Percentiles rank a stretch among this genome's conserved stretches.
These are phyloP conservation scores for Trypanosoma theileri DNA, from an alignment of 208 protist genomes.

Conservation along the genomic window DNA sequence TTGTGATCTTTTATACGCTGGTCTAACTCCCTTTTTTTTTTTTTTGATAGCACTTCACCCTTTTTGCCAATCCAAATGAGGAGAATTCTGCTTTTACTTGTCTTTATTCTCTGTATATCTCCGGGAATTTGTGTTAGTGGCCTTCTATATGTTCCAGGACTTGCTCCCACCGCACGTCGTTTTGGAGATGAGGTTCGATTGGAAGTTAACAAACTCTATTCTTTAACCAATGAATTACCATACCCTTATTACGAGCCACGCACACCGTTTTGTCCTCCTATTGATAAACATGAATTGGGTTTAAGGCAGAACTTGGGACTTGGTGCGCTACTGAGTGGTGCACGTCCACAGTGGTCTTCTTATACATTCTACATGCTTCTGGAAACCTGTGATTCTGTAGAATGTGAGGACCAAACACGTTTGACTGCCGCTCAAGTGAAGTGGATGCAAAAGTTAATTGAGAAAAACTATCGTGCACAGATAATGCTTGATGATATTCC, in stretches of 20 bases:
- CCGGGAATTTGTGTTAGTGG: background rate
- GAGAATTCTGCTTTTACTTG: background rate
- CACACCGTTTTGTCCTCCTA: constrained; percentile 16
- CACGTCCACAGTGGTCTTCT: constrained; percentile 80
- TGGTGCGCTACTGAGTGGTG: constrained; percentile 88
- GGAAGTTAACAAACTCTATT: constrained; percentile 16
- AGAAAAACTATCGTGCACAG: constrained; percentile 33
- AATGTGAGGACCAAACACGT: background rate
- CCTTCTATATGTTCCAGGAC: constrained; percentile 9
- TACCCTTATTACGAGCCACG: constrained; percentile 9
- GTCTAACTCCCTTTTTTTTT: no score
- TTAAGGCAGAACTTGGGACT: background rate
- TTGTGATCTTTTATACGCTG: no score
- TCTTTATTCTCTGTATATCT: constrained; percentile 5
- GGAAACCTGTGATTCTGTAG: background rate
- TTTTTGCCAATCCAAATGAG: no score
- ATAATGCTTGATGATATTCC: constrained; percentile 37
- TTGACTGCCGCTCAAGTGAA: constrained; percentile 18
- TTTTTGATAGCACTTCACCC: no score
- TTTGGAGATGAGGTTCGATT: background rate
- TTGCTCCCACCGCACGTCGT: background rate
- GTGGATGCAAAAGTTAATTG: constrained; percentile 28
- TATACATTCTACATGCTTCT: constrained; percentile 42
- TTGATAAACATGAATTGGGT: background rate
- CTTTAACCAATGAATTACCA: background rate